Evolutionary conservation across 371 early-diverging fungal species (phyloP), one percentile per base, ranked within the genome.

Genomic region (Actinomucor elegans): DNA sequence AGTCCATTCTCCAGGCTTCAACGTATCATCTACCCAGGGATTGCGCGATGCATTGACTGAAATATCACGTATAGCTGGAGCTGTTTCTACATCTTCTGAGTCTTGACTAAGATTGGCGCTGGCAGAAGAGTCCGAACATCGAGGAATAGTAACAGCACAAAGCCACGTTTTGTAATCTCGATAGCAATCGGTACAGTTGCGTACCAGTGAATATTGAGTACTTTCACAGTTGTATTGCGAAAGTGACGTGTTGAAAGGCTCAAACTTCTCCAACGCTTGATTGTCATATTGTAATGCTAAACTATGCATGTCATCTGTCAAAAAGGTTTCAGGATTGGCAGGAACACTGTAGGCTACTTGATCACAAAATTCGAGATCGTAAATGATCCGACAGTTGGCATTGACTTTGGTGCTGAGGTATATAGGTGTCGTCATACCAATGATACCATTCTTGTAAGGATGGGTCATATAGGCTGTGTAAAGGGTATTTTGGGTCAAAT

Each of bases 161-260:
- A 87, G 66, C 87, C 87, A 87, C 6, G 80, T 69, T 38, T 83
- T 83, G 41, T 87, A 87, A 42, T 81, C 83, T 8, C 64, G 62
- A 15, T 60, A 56, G 44, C 87, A 87, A 52, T 85, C 79, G 10
- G 74, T 74, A 47, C 87, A 87, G 40, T 81, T 82, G 12, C 84
- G 80, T 5, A 84, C 79, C 29, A 84, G 64, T 1, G 87, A 87
- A 36, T 84, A 87, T 20, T 73, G 71, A 2, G 86, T 73, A 0
- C 73, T 62, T 6, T 78, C 65, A 35, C 87, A 87, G 41, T 84
- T 79, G 59, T 71, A 87, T 47, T 84, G 85, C 0, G 59, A 69
- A 2, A 87, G 55, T 18, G 83, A 77, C 1, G 60, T 65, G 5
- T 51, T 51, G 59, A 84, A 86, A 3, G 79, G 83, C 31, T 74